Evolutionary conservation across 495 filamentous ascomycete species (phyloP).

Genomic region (Annulohypoxylon moriforme): DNA sequence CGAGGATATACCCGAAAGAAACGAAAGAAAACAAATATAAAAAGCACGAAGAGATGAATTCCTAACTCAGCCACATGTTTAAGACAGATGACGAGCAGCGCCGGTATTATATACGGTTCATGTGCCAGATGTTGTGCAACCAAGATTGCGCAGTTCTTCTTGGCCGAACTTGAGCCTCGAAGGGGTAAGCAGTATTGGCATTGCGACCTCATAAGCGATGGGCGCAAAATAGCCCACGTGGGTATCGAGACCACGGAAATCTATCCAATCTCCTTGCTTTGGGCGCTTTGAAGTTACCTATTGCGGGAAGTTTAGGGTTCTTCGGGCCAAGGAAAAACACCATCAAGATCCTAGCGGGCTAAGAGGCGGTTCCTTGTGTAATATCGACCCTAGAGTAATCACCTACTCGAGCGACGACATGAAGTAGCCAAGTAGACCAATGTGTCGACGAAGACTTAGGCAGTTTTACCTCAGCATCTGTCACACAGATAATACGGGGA

Average conservation of each 20-base stretch:
- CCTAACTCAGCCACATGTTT: constrained; percentile 4
- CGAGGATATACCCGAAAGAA: constrained; percentile 27
- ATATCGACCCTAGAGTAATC: background rate
- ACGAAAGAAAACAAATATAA: constrained; percentile 15
- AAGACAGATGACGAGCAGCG: constrained; percentile 20
- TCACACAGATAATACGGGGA: constrained; percentile 24
- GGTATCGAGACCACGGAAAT: constrained; percentile 6
- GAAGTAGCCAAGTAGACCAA: constrained; percentile 29
- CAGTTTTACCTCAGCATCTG: constrained; percentile 25
- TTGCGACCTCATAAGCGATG: constrained; percentile 26
- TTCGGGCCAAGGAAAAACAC: constrained; percentile 23
- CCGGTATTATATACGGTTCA: constrained; percentile 32
- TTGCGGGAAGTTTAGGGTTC: constrained; percentile 22
- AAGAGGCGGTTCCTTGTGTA: constrained; percentile 20
- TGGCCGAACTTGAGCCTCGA: constrained; percentile 38
- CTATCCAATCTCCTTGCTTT: constrained; percentile 1
- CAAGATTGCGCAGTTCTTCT: constrained; percentile 22
- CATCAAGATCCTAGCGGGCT: constrained; percentile 22
- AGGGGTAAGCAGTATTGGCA: constrained; percentile 30
- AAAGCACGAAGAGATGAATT: constrained; percentile 32
- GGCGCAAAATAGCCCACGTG: constrained; percentile 1
- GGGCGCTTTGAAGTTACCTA: constrained; percentile 10
- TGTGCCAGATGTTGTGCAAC: background rate
- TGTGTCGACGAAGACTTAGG: constrained; percentile 7
- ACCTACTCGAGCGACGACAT: constrained; percentile 17